These are phyloP conservation scores for Fusarium xylarioides DNA, from an alignment of 2,329 filamentous ascomycete species.

Conservation along the genomic window DNA sequence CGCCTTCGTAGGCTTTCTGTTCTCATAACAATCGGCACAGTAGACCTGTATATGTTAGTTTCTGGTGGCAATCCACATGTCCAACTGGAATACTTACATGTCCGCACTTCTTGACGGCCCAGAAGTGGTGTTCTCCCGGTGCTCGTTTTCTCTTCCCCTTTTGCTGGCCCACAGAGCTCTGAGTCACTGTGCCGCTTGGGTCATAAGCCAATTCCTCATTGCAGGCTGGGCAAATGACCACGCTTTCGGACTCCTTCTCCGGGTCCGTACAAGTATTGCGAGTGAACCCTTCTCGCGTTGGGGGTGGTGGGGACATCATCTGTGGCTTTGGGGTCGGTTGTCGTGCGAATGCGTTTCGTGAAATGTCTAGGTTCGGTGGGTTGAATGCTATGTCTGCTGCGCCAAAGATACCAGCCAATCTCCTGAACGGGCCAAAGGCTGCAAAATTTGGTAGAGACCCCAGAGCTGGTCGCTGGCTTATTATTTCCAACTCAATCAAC, in stretches of 20 bases:
- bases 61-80: background rate
- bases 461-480: slow-evolving; percentile 39
- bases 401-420: slow-evolving; percentile 41
- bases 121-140: slow-evolving; percentile 82
- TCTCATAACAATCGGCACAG: slow-evolving; percentile 69
- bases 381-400: slow-evolving; percentile 36
- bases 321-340: slow-evolving; percentile 54
- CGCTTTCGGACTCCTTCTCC: slow-evolving; percentile 67
- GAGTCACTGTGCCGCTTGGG: slow-evolving; percentile 52
- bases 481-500: slow-evolving; percentile 42
- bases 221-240: slow-evolving; percentile 87
- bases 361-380: slow-evolving; percentile 37
- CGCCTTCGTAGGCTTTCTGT: slow-evolving; percentile 55
- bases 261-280: slow-evolving; percentile 64
- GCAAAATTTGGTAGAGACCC: slow-evolving; percentile 31
- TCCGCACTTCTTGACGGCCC: slow-evolving; percentile 89
- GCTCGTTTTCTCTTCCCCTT: slow-evolving; percentile 57
- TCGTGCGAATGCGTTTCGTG: slow-evolving; percentile 45
- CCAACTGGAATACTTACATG: slow-evolving; percentile 70
- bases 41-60: slow-evolving; percentile 60
- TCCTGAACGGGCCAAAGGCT: slow-evolving; percentile 38
- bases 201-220: slow-evolving; percentile 84
- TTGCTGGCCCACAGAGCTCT: slow-evolving; percentile 25
- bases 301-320: slow-evolving; percentile 71
- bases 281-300: slow-evolving; percentile 80